Base-by-base conservation (phyloP, 2,329 filamentous ascomycete genomes). In the Hypomyces perniciosus region DNA sequence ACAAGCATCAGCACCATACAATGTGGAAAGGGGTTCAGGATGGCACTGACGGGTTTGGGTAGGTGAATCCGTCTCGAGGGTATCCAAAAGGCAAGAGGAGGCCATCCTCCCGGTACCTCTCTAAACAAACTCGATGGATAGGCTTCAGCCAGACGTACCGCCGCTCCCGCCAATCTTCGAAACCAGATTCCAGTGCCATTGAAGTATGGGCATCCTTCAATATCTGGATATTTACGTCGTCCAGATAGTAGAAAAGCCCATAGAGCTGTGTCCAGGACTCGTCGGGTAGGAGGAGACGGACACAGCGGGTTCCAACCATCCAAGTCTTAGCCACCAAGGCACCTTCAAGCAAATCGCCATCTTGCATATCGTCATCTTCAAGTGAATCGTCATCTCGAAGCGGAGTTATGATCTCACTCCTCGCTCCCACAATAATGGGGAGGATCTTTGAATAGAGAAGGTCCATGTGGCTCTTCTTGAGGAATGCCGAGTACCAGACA, bases 401-500 rank as follows among this genome's bases (percentile, higher is more conserved):
- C 3, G 20, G 20, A 38, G 12, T 38, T 38, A 20, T 12, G 35
- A n/a, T n/a, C 20, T 20, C 20, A 20, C 20, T 20, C 20, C 20
- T 38, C 35, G n/a, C 20, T 12, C 35, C 35, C 10, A 20, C 35
- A 38, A 38, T 38, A 7, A n/a, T 38, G 35, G 35, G 35, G 2
- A 12, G 35, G 10, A 38, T 20, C 10, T 38, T 38, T 12, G 35
- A n/a, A 6, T 50, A 46, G 10, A 55, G 33, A 8, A 55, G 39
- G 6, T 51, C 43, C 9, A 53, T 28, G 51, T 55, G 35, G 8
- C 50, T 51, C 26, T 48, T 35, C 34, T 38, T 41, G 26, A 57
- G 27, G 34, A 48, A 35, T 3, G 55, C 45, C 12, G 53, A 57
- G 33, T 57, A 57, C 55, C 55, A 57, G 42, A 55, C 12, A 33